Evolutionary conservation across 495 filamentous ascomycete genomes (phyloP), one percentile per base, ranked within the genome.

Genomic region (Aspergillus coremiiformis): DNA sequence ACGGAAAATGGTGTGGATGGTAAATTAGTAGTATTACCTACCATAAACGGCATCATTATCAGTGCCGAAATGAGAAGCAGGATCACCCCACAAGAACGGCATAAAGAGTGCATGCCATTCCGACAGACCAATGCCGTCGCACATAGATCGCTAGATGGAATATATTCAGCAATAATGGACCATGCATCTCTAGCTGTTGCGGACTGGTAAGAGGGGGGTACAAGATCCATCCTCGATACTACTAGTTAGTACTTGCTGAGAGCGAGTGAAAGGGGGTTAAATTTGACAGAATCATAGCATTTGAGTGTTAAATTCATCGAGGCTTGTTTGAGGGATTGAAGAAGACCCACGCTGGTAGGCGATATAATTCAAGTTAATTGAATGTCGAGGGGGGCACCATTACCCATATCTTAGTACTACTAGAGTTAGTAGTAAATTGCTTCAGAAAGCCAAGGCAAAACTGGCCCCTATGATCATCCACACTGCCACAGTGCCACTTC

Each of bases 61-160:
- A 11, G 71, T 76, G 26, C 79, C 80, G 60, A 85, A 86, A 55
- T 83, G 78, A 21, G 81, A 80, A 0, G 78, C 79, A 23, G 83
- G 83, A 58, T 81, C 73, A n/a, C 81, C 82, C 83, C 83, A 86
- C 0, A 86, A 66, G 54, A 76, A 76, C 1, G 81, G 79, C 56
- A 76, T 70, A 47, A 85, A 84, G n/a, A 79, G 66, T 41, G 64
- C 58, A 62, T 84, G 78, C 78, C 82, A 83, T 64, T 67, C 42
- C 63, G 75, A 60, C 75, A 81, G 17, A 84, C 82, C 29, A 84
- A 60, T 10, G 77, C 76, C 3, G 75, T 76, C 10, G 79, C 73
- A 58, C 80, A 84, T 1, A 85, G 67, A 50, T 85, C 80, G 23
- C 71, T 69, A 1, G 79, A 80, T 0, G 71, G 73, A 14, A 85